Evolutionary conservation across 176 grass and related monocot species (phyloP), one percentile per base, ranked within the genome.

Genomic region (Aegilops longissima): DNA sequence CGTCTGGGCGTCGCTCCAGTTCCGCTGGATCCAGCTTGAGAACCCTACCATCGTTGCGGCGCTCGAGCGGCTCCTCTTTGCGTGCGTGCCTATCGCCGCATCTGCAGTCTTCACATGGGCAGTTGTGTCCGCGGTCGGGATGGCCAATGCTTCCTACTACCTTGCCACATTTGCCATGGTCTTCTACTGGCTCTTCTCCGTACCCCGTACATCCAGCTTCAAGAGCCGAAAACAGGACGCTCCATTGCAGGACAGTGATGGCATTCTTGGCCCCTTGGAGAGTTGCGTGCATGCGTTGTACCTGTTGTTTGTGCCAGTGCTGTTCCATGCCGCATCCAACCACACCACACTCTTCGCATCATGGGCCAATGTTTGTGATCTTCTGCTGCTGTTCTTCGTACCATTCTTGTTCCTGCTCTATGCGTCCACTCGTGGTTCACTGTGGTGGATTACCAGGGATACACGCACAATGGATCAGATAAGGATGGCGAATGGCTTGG

Each of bases 1-100:
- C 58, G 94, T 99, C 67, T 99, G 94, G 94, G 90, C 94, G 6
- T 96, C 97, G 10, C 92, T 99, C 77, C 92, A 99, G 81, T 99
- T 99, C 80, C 88, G 97, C n/a, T 99, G 94, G 94, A 94, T 99
- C 92, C 94, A 96, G 88, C 93, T 99, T 69, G 97, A 99, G 92
- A 95, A 94, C 73, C 97, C 97, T 2, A 90, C 97, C 61, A 94
- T 99, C 27, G 82, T 91, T 5, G 83, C 84, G 6, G 84, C 94
- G 18, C 94, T 99, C 1, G 97, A 99, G 85, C 88, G 97, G 4
- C 73, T 99, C 56, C 89, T 99, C 42, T 99, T 99, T 8, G 94
- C 97, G 1, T 99, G 94, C 64, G 92, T 96, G 77, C 97, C 97
- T 11, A 52, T 99, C 3, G 79, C 90, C 11, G 68, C 83, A 0